Conservation (phyloP, 2,329 filamentous ascomycete species). For the Fusarium staphyleae region DNA sequence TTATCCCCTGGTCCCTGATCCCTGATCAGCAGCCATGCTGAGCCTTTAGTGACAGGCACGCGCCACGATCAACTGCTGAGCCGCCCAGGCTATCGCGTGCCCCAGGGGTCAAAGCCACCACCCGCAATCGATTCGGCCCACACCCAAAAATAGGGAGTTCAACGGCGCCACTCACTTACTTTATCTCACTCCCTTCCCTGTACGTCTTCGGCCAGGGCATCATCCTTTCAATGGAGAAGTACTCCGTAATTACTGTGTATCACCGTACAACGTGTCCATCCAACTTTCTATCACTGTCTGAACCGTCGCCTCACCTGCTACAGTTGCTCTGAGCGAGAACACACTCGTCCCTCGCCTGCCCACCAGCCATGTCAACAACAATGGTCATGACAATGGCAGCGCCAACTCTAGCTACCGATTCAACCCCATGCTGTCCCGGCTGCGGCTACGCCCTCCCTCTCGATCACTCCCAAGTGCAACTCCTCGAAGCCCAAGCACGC, state of each 20-base stretch:
- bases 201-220: no score
- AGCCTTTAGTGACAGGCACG: constrained; percentile 17
- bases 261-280: not conserved
- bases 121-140: constrained; percentile 27
- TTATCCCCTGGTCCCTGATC: not conserved
- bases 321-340: not conserved
- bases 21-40: constrained; percentile 18
- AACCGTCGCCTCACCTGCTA: not conserved
- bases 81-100: constrained; percentile 21
- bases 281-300: not conserved
- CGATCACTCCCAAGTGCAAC: constrained; percentile 51
- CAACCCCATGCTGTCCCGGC: constrained; percentile 55
- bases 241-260: no score
- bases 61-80: constrained; percentile 31
- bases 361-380: constrained; percentile 38
- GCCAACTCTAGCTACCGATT: constrained; percentile 34
- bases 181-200: no score
- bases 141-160: constrained; percentile 31
- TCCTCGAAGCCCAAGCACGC: constrained; percentile 63
- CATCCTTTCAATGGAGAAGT: no score
- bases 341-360: constrained; percentile 1
- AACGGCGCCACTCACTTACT: not conserved
- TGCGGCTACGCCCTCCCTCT: constrained; percentile 55
- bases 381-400: constrained; percentile 49
- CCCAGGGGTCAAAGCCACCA: constrained; percentile 29